Evolutionary conservation across 1,284 basidiomycete species (phyloP).

Genomic region (Prillingera fragicola): DNA sequence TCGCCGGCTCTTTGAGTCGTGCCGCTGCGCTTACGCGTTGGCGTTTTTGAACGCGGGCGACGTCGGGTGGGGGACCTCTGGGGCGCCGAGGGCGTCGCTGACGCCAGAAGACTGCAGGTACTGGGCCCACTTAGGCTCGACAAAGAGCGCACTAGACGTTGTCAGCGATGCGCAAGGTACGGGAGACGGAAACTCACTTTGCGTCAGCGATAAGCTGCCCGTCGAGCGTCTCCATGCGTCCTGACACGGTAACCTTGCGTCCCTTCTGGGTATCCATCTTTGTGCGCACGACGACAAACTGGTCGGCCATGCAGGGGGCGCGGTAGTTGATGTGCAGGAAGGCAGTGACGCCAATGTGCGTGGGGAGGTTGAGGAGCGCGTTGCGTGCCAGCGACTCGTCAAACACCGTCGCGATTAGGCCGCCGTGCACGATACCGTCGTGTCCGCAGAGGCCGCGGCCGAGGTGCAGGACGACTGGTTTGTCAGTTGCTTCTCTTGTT

Average conservation of each 20-base stretch:
- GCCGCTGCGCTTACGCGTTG: too few relatives aligned
- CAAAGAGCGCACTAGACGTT: conserved; percentile 60
- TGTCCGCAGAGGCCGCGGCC: conserved; percentile 80
- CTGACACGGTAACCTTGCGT: conserved; percentile 68
- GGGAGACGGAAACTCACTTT: conserved; percentile 51
- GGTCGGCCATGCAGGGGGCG: conserved; percentile 76
- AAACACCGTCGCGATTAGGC: conserved; percentile 79
- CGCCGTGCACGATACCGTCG: conserved; percentile 91
- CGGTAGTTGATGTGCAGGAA: conserved; percentile 68
- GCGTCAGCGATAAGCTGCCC: conserved; percentile 77
- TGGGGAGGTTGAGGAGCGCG: conserved; percentile 74
- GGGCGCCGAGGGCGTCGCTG: conserved; percentile 41
- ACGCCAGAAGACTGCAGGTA: conserved; percentile 55
- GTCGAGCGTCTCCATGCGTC: conserved; percentile 66
- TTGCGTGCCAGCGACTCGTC: conserved; percentile 81
- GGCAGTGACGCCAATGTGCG: conserved; percentile 89
- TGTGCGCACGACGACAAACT: conserved; percentile 55
- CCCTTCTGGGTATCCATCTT: conserved; percentile 62
- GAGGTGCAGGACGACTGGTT: conserved; percentile 63
- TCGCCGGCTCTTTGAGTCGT: too few relatives aligned
- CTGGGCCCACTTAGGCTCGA: conserved; percentile 77
- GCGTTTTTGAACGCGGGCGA: too few relatives aligned
- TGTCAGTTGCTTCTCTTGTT: neutral
- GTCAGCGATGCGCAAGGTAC: too few relatives aligned
- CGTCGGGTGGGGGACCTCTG: too few relatives aligned